Base-by-base conservation (phyloP, 305 asterid species). In the Lippia alba region DNA sequence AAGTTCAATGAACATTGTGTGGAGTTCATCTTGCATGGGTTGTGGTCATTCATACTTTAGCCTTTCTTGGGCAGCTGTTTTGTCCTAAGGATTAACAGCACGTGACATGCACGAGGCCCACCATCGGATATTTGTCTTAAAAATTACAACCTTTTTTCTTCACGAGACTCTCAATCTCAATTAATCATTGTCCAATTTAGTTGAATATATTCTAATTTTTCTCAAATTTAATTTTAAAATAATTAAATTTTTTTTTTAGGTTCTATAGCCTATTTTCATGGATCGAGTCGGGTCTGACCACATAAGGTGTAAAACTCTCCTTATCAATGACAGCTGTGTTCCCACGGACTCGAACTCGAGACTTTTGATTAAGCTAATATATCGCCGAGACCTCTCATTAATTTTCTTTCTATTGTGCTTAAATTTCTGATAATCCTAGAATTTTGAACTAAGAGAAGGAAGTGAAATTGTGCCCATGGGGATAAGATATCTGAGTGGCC, bases 61-160 rank as follows among this genome's bases (percentile, higher is more conserved):
- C 53, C 34, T 65, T 53, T 64, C 50, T 69, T 51, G 57, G 69
- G 72, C 65, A 49, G 74, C 54, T 56, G 69, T 8, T 51, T 34
- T 71, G 63, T 64, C 58, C 32, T 17, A 24, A 16, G 78, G 56
- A 61, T 20, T 41, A 17, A 6, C 45, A 61, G 53, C 78, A 63
- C 70, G 76, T 60, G 82, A 68, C 34, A 56, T 33, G 74, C 74
- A 69, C 67, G 71, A 49, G 69, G 40, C 74, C 78, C 70, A 8
- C 40, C 67, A 19, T 19, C 60, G 78, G 56, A 69, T 69, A 75
- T 76, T 64, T 61, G 76, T 75, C 78, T 50, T 50, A 49, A 44
- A 44, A 12, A 15, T 41, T 19, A 16, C 9, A 11, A 40, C 1
- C 16, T 4, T 14, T 32, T 32, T 10, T 9, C 18, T 36, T 10